Percentiles rank a stretch among this genome's conserved stretches.
phyloP scores from a whole-genome alignment of 192 early-diverging fungal species.

The Coemansia brasiliensis region DNA sequence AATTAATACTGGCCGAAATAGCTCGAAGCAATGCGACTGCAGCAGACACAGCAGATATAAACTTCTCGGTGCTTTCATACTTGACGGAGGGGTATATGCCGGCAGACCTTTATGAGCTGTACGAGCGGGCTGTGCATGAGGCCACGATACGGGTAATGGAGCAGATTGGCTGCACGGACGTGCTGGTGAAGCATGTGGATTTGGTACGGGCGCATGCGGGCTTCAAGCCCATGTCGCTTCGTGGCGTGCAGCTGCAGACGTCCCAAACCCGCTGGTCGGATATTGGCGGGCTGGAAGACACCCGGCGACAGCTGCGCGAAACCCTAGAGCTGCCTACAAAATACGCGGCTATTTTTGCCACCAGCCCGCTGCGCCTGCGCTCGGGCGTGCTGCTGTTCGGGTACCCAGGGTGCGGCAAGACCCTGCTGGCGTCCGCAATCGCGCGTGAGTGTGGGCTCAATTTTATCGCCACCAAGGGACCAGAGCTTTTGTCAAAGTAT shows the following conservation, averaged over 20 bases:
- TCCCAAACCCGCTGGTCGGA: conserved; percentile 81
- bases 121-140: conserved; percentile 81
- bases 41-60: conserved; percentile 60
- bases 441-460: conserved; percentile 96
- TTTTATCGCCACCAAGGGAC: conserved; percentile 96
- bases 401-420: conserved; percentile 99
- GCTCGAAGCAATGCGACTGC: conserved; percentile 58
- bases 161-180: conserved; percentile 24
- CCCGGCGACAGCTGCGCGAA: conserved; percentile 78
- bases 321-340: conserved; percentile 95
- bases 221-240: conserved; percentile 77
- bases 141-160: conserved; percentile 67
- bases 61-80: conserved; percentile 70
- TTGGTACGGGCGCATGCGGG: conserved; percentile 72
- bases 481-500: conserved; percentile 97
- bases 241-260: conserved; percentile 74
- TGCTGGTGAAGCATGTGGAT: conserved; percentile 63
- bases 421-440: conserved; percentile 90
- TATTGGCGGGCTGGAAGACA: conserved; percentile 85
- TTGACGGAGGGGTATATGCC: conserved; percentile 88
- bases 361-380: conserved; percentile 82
- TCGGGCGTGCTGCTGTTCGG: conserved; percentile 95
- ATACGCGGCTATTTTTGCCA: conserved; percentile 88
- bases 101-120: conserved; percentile 73
- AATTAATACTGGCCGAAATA: conserved; percentile 71